Evolutionary conservation across 768 basidiomycete species (phyloP).

Genomic region (Mrakia gelida): DNA sequence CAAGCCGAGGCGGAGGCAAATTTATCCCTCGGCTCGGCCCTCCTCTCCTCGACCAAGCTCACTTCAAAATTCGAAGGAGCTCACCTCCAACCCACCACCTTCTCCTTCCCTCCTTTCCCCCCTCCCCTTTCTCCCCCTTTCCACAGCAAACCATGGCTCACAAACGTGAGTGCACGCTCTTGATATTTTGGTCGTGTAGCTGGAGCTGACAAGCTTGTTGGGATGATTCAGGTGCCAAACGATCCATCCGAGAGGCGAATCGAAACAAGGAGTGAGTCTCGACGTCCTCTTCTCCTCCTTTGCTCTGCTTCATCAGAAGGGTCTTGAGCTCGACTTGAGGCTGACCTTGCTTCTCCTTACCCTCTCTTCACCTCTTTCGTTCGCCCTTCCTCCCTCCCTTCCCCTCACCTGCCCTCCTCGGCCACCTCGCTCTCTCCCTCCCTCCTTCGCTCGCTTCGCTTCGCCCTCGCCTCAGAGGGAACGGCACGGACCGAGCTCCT

Average conservation of each 20-base stretch:
- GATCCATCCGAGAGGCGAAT: conserved; percentile 23
- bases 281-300: neutral
- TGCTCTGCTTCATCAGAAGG: neutral
- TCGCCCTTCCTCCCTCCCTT: neutral
- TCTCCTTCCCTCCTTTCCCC: conserved; percentile 2
- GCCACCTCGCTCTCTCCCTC: conserved; percentile 28
- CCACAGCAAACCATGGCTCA: conserved; percentile 19
- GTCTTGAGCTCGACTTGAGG: neutral
- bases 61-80: neutral
- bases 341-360: neutral
- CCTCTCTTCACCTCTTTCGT: neutral
- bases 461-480: neutral
- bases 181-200: no score
- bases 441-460: neutral
- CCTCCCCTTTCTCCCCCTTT: neutral
- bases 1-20: no score
- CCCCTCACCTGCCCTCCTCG: neutral
- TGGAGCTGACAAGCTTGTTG: neutral
- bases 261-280: conserved; percentile 4
- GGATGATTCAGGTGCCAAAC: conserved; percentile 20
- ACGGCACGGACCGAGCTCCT: conserved; percentile 15
- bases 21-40: neutral
- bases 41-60: neutral
- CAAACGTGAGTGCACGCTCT: conserved; percentile 15
- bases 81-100: neutral